These are phyloP conservation scores for Pontederia paniculata DNA, from an alignment of 176 grass and related monocot genomes.

Conservation along the genomic window DNA sequence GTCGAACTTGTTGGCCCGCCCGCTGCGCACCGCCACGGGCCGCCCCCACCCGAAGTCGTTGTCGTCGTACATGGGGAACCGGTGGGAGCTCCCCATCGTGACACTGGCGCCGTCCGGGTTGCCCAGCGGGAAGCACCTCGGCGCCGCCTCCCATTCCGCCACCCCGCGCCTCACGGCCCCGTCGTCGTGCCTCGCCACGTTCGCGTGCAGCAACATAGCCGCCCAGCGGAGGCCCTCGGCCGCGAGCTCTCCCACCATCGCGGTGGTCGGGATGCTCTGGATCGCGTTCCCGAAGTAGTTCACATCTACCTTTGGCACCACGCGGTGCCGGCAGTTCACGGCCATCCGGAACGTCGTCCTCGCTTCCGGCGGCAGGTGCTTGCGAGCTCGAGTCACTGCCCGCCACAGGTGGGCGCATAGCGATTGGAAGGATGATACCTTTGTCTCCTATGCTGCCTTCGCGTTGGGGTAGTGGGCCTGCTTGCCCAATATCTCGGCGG, in stretches of 20 bases:
- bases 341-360: too few relatives aligned
- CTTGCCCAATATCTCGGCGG: constrained; percentile 74
- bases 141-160: constrained; percentile 64
- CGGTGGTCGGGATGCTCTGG: constrained; percentile 65
- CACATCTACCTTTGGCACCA: constrained; percentile 42
- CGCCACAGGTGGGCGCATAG: too few relatives aligned
- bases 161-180: constrained; percentile 32
- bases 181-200: constrained; percentile 44
- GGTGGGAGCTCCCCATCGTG: constrained; percentile 88
- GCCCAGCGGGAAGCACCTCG: constrained; percentile 82
- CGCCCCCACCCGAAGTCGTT: too few relatives aligned
- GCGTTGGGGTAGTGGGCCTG: constrained; percentile 46
- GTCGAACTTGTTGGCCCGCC: constrained; percentile 90
- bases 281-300: constrained; percentile 96
- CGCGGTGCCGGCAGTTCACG: constrained; percentile 84
- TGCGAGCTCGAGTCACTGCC: constrained; percentile 56
- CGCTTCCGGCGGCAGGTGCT: constrained; percentile 33
- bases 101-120: constrained; percentile 86
- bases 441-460: not conserved
- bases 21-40: constrained; percentile 69
- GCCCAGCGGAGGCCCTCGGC: constrained; percentile 48
- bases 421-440: too few relatives aligned
- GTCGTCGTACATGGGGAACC: constrained; percentile 99
- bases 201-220: constrained; percentile 46
- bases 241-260: constrained; percentile 55